Base-by-base conservation (phyloP, 1,284 basidiomycete species). In the Peniophora sp. region DNA sequence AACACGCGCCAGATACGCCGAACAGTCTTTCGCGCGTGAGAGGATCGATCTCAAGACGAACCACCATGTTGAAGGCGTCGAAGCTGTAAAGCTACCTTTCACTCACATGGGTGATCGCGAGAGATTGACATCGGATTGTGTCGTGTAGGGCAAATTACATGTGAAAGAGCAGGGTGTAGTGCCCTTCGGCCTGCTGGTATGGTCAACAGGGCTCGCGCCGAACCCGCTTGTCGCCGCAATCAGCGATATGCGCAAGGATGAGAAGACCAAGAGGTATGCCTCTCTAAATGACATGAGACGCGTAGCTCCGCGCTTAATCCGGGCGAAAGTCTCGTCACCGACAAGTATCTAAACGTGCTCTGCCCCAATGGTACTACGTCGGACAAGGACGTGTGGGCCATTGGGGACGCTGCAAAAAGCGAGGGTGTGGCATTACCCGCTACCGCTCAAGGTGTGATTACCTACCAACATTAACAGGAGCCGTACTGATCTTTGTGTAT, bases 161-260 rank as follows among this genome's bases (percentile, higher is more conserved):
- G 79, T 87, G 51, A 73, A 70, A 54, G 81, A 88, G 59, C 68
- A 78, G 49, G 83, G 85, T 58, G 79, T 85, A 86, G 86, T 89
- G 23, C 82, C 81, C 12, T 90, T 85, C 62, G 91, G 91, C 15
- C 69, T 93, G 36, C 75, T 92, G 5, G 89, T 95, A 17, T 93
- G 92, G 92, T 85, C 82, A 57, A 92, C 91, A 3, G 90, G 89
- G 2, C 72, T 94, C 8, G 77, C 87, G 10, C 80, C 87, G 3
- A 92, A 92, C 60, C 88, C 90, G 10, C 70, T 94, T 37, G 75
- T 93, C 45, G 66, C 76, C 51, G 72, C 74, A 0, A 78, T 91
- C 47, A 64, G 67, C 3, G 81, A 77, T 48, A 69, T 85, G 1
- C 66, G 76, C 59, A 88, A 89, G 60, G 74, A 90, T 55, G 64